Base-by-base conservation (phyloP, 345 rosid species). In the Abelmoschus esculentus region DNA sequence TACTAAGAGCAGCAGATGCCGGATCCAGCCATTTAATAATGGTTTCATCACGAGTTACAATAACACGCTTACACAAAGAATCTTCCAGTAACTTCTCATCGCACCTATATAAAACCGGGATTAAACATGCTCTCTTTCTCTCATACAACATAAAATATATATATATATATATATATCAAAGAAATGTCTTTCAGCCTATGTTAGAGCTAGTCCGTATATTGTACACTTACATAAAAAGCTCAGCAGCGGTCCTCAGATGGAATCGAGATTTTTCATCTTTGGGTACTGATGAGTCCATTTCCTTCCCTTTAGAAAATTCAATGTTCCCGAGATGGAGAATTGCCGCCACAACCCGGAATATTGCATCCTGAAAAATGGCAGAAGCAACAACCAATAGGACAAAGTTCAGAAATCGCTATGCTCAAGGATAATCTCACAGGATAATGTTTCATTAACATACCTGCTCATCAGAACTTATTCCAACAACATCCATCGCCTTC, bases 11-110 rank as follows among this genome's bases (percentile, higher is more conserved):
- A 36, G 99, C 98, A 65, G 93, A 78, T 76, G 83, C 96, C 59
- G 99, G 98, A 83, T 95, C 99, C 72, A 95, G 83, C 84, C 90
- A 86, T 82, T 95, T 95, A 71, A 93, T 89, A 74, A 95, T 95
- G 76, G 96, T 89, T 80, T 92, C 98, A 78, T 95, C 99, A 73
- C 98, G 99, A 49, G 99, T 95, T 74, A 80, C 98, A 76, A 95
- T 95, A 32, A 90, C 89, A 74, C 97, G 99, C 66, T 95, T 91
- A 82, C 99, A 95, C 31, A 95, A 87, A 77, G 98, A 91, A 86
- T 91, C 98, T 86, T 92, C 99, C 14, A 95, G 84, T 55, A 88
- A 86, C 82, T 87, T 89, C 63, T 57, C 85, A 86, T 95, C 91
- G 70, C 98, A 95, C 98, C 99, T 92, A 77, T 69, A 76, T 54